A percentile compares a stretch with the other conserved stretches of the same genome.
Evolutionary conservation across 2,329 filamentous ascomycete genomes (phyloP).

Genomic region (Pseudohalonectria lignicola): DNA sequence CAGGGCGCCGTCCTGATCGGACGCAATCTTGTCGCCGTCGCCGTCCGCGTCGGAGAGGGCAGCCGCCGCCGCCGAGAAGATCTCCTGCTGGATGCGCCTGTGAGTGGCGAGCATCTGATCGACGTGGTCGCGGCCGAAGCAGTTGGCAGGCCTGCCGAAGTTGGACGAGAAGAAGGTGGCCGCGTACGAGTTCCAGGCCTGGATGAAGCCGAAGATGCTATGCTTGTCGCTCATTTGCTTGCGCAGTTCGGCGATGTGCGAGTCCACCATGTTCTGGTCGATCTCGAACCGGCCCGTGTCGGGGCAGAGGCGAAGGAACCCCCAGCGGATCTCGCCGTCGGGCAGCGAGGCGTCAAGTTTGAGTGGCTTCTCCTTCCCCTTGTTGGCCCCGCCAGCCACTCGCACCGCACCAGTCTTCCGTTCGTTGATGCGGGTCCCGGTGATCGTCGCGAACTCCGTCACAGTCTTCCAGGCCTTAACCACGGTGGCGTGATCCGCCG

Average conservation of each 20-base stretch:
- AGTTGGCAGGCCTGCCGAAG: constrained; percentile 39
- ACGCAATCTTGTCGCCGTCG: neutral
- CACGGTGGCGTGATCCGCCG: constrained; percentile 32
- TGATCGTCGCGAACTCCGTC: constrained; percentile 38
- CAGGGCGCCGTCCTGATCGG: neutral
- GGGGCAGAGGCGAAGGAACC: constrained; percentile 44
- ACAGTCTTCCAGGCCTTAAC: constrained; percentile 49
- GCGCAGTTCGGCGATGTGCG: constrained; percentile 47
- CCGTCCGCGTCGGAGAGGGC: neutral
- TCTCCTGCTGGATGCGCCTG: constrained; percentile 28
- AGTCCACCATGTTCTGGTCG: constrained; percentile 45
- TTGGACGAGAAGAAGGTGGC: constrained; percentile 40
- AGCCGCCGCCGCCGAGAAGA: constrained; percentile 23
- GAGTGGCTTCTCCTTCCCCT: constrained; percentile 5
- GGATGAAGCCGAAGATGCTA: constrained; percentile 34
- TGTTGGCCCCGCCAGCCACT: constrained; percentile 16
- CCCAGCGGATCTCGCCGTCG: constrained; percentile 37
- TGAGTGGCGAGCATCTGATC: constrained; percentile 40
- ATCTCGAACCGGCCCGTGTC: constrained; percentile 44
- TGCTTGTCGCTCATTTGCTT: constrained; percentile 38
- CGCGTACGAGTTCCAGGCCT: constrained; percentile 42
- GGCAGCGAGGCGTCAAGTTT: constrained; percentile 26
- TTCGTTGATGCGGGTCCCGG: constrained; percentile 45
- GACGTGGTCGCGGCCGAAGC: constrained; percentile 38
- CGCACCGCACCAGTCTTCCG: constrained; percentile 37